Conservation (phyloP, 495 filamentous ascomycete genomes). For the Cercophora samala region DNA sequence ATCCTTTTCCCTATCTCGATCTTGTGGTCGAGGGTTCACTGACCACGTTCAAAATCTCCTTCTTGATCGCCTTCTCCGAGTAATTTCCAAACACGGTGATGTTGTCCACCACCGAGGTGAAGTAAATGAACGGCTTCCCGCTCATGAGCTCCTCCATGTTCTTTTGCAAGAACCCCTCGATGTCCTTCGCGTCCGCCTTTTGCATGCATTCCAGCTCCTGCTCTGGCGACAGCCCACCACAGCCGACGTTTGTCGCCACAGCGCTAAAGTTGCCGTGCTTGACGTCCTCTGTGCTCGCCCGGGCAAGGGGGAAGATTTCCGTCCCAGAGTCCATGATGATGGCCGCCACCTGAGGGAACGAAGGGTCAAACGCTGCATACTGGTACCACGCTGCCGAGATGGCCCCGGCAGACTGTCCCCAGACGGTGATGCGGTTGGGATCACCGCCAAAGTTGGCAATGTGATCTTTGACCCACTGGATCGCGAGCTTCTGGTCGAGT, state of each 20-base stretch:
- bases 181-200: conserved; percentile 23
- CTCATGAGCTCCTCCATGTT: conserved; percentile 33
- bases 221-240: conserved; percentile 41
- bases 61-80: not conserved
- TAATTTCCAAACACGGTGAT: conserved; percentile 48
- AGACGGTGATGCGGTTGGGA: conserved; percentile 49
- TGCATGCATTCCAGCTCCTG: conserved; percentile 48
- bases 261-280: conserved; percentile 36
- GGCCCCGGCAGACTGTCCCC: conserved; percentile 54
- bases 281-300: conserved; percentile 28
- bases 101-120: conserved; percentile 22
- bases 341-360: conserved; percentile 45
- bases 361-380: conserved; percentile 40
- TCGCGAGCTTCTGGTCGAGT: conserved; percentile 60
- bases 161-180: conserved; percentile 34
- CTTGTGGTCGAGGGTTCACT: conserved; percentile 9
- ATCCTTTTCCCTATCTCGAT: not conserved
- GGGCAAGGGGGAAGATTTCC: conserved; percentile 41
- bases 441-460: conserved; percentile 61
- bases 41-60: conserved; percentile 23
- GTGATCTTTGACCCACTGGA: conserved; percentile 56
- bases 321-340: conserved; percentile 56
- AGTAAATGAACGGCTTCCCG: conserved; percentile 29
- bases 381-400: conserved; percentile 51
- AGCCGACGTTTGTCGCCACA: conserved; percentile 27